These are phyloP conservation scores for Avicennia marina DNA, from an alignment of 257 asterid species.

Conservation along the genomic window DNA sequence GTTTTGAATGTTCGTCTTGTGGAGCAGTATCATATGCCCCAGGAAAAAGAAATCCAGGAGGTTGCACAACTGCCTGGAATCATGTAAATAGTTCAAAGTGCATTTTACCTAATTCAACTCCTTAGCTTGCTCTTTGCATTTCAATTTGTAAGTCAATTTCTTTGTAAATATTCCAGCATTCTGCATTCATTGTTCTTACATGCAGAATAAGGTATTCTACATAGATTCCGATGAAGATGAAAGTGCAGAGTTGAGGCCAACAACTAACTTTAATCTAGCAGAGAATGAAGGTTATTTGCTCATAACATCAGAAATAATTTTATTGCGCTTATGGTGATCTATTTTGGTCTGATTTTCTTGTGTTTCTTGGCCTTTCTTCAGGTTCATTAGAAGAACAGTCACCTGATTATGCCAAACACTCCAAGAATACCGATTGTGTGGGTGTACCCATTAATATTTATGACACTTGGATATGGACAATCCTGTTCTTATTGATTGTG, in stretches of 20 bases:
- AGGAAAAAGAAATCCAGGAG: constrained; percentile 26
- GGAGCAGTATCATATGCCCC: constrained; percentile 25
- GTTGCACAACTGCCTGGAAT: constrained; percentile 25
- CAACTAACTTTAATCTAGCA: constrained; percentile 19
- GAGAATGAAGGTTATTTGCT: constrained; percentile 39
- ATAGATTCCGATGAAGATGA: constrained; percentile 58
- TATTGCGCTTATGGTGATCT: constrained; percentile 8
- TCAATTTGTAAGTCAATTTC: background rate
- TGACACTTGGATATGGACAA: background rate
- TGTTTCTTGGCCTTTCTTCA: constrained; percentile 29
- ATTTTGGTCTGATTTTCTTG: constrained; percentile 10
- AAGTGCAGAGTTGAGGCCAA: constrained; percentile 21
- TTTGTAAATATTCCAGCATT: constrained; percentile 20
- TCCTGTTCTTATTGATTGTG: too few relatives aligned
- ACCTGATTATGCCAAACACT: constrained; percentile 9
- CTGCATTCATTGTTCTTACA: background rate
- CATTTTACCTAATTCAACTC: constrained; percentile 13
- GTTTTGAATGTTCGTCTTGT: constrained; percentile 15
- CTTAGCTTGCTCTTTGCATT: constrained; percentile 8
- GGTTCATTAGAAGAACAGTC: constrained; percentile 38
- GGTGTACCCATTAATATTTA: background rate
- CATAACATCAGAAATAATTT: constrained; percentile 6
- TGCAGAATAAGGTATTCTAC: constrained; percentile 43
- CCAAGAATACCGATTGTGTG: constrained; percentile 31
- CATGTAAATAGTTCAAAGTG: constrained; percentile 20